Evolutionary conservation across 2,329 filamentous ascomycete genomes (phyloP), one percentile per base, ranked within the genome.

Genomic region (Beauveria asiatica): DNA sequence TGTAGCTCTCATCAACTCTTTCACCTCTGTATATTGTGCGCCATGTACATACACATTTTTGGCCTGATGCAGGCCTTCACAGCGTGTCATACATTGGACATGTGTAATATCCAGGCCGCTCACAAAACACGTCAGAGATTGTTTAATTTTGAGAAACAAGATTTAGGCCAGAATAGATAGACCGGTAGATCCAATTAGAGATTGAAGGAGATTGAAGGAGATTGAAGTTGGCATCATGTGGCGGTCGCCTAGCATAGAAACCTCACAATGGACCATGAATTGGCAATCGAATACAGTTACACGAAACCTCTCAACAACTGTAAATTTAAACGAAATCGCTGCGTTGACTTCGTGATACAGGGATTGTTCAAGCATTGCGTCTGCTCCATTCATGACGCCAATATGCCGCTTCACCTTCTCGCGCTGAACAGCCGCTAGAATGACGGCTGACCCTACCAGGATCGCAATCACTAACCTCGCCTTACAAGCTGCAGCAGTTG

Each of bases 1-100:
- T 90, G 91, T 21, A 90, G 86, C 70, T 94, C 89, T 23, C 92
- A 96, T 73, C 92, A 96, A 75, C 86, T 96, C 63, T 96, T 97
- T 71, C 92, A 96, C 74, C 77, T 93, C 44, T 78, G 39, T 8
- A 64, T 65, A 23, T 57, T 65, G 48, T 63, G 62, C 30, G 63
- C 64, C 13, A 63, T 64, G 57, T 63, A 60, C 37, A 60, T 62
- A 57, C 59, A 65, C n/a, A 59, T 59, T 27, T 59, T 54, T 61
- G 63, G 61, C 30, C 56, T 64, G 42, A 51, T 61, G 59, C 64
- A 64, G 56, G 57, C 56, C 39, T 63, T 65, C 61, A 63, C 61
- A 56, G 56, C 63, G 30, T 63, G 59, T 27, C 62, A 62, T 61
- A 62, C 61, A 57, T 59, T 63, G 44, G 58, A 63, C 42, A 57